Evolutionary conservation across 2,329 filamentous ascomycete genomes (phyloP).

Genomic region (Bisporella sp.): DNA sequence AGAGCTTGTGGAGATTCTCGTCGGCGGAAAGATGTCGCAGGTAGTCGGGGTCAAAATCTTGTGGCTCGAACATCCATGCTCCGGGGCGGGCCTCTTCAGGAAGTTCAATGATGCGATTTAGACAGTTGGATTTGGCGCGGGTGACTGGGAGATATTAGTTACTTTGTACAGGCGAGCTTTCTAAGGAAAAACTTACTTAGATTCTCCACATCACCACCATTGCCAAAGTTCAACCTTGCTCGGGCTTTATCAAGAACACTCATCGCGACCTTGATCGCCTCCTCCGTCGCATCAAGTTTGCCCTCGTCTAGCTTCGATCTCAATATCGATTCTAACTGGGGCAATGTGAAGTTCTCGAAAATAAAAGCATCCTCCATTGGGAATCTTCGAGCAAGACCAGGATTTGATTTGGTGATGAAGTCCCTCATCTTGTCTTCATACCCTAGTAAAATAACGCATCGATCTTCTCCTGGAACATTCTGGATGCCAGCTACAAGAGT

Average conservation of each 20-base stretch:
- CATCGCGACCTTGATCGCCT: conserved; percentile 42
- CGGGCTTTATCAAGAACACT: conserved; percentile 53
- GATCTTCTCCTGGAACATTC: conserved; percentile 59
- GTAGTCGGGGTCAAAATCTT: conserved; percentile 48
- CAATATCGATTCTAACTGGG: conserved; percentile 46
- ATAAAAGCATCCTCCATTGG: conserved; percentile 53
- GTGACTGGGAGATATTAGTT: conserved; percentile 27
- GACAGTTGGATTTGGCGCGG: conserved; percentile 36
- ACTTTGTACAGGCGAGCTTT: too few relatives aligned
- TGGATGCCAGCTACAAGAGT: conserved; percentile 68
- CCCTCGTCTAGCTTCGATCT: conserved; percentile 40
- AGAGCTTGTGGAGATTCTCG: conserved; percentile 37
- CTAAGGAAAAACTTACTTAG: conserved; percentile 31
- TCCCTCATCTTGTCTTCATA: conserved; percentile 60
- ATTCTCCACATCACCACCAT: conserved; percentile 66
- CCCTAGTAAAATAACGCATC: conserved; percentile 60
- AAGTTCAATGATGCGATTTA: conserved; percentile 11
- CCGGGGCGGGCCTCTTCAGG: conserved; percentile 7
- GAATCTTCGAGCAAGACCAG: conserved; percentile 59
- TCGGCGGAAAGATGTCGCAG: conserved; percentile 35
- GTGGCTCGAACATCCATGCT: conserved; percentile 21
- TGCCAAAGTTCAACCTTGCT: conserved; percentile 60
- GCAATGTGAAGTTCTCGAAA: conserved; percentile 60
- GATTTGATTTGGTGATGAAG: conserved; percentile 49
- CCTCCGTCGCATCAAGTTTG: conserved; percentile 35